Evolutionary conservation across 257 asterid genomes (phyloP), one percentile per base, ranked within the genome.

Genomic region (Lantana camara): DNA sequence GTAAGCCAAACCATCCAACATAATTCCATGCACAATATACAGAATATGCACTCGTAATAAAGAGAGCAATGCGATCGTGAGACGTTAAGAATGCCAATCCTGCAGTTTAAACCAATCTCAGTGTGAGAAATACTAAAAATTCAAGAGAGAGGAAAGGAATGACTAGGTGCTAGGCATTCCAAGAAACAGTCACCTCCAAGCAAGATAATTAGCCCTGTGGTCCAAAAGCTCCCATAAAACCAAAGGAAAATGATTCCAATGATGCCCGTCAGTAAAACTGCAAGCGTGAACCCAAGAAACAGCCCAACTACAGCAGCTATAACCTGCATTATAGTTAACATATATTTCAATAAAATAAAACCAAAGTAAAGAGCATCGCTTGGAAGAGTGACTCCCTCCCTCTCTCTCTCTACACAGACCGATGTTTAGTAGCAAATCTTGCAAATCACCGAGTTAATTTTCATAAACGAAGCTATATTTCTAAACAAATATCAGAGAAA

Each of bases 181-280:
- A 55, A 59, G 48, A 15, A 78, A 50, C 42, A 19, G 56, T 71
- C 77, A 88, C 99, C 99, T 90, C 92, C 97, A 62, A 80, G 73
- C 29, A 77, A 57, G 73, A 85, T 64, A 64, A 86, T 35, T 40
- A 82, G 70, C 56, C 82, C 76, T 22, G 95, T 91, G 41, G 81
- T 82, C 97, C 96, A 94, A 80, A 94, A 85, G 86, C 95, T 90
- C 64, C 97, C 95, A 68, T 86, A 90, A 41, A 84, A 48, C 97
- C 97, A 90, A 32, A 90, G 69, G 63, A 85, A 78, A 53, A 69
- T 45, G 21, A 74, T 42, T 30, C 87, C 94, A 47, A 72, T 41
- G 69, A 83, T 38, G 63, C 75, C 76, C 53, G 81, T 66, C 60
- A 87, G 72, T 52, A 88, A 65, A 80, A 75, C 46, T 67, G 85